Base-by-base conservation (phyloP, 106 monocot species). In the Triglochin maritima region DNA sequence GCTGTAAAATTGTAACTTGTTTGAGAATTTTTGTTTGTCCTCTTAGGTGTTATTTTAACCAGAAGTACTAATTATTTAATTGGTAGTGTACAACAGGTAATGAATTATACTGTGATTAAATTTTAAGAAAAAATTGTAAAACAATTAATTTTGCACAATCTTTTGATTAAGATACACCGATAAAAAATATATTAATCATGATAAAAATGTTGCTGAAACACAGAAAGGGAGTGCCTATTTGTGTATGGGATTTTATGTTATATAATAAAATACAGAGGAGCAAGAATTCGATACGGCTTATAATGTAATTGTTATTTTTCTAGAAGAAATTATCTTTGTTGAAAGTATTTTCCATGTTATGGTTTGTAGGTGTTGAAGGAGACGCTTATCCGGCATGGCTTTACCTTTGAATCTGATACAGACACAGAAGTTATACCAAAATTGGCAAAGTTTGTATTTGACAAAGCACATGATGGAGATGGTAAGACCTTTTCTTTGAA, bases 391-490 rank as follows among this genome's bases (percentile, higher is more conserved):
- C 68, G 96, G 42, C 91, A 98, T 74, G 96, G 91, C 7, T 91
- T 91, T 62, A 88, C 80, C 44, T 98, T 98, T 70, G 88, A 91
- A 65, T 98, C 96, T 58, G 96, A 98, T 64, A 98, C 96, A 60
- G 96, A 98, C 62, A 98, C 96, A 14, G 96, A 98, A 86, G 96
- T 98, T 57, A 98, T 98, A 68, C 96, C 96, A 16, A 98, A 98
- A 75, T 79, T 98, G 45, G 96, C 96, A 44, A 98, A 91, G 71
- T 98, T 91, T 77, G 91, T 98, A 7, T 98, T 81, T 71, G 91
- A 91, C 71, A 79, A 86, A 69, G 88, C 91, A 44, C 69, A 63
- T 74, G 85, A 89, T 79, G 85, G 46, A 69, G 83, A 86, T 82
- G 96, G 90, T 96, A 83, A 7, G 56, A 56, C 4, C 60, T 65